Percentiles rank a stretch among this genome's conserved stretches.
Conservation (phyloP, 31 red algal genomes). For the Odonthalia washingtoniensis region DNA sequence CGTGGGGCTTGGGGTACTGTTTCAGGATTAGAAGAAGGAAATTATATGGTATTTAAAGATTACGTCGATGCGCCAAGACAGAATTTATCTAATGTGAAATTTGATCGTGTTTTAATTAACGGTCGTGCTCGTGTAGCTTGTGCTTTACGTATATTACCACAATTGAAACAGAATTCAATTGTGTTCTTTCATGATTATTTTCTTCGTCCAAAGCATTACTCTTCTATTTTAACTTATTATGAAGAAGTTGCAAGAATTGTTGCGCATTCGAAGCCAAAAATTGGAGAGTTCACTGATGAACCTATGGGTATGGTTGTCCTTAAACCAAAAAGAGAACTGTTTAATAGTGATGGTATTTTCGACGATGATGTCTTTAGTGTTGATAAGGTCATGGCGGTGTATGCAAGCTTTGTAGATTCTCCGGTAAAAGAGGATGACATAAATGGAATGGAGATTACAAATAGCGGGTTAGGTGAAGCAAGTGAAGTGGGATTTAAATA, state of each 20-base stretch:
- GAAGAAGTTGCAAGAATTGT: constrained; percentile 67
- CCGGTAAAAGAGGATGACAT: constrained; percentile 21
- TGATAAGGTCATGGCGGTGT: constrained; percentile 43
- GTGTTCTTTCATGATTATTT: constrained; percentile 81
- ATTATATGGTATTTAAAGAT: constrained; percentile 61
- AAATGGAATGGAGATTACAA: constrained; percentile 30
- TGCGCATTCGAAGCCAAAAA: constrained; percentile 33
- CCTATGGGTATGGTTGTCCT: constrained; percentile 66
- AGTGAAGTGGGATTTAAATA: constrained; percentile 50
- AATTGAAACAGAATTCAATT: constrained; percentile 42
- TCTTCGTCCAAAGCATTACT: constrained; percentile 61
- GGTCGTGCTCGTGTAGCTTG: constrained; percentile 78
- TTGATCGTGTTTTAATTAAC: constrained; percentile 72
- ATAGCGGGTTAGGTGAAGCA: constrained; percentile 27
- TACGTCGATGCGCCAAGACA: constrained; percentile 64
- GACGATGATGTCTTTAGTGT: constrained; percentile 26
- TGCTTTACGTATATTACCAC: constrained; percentile 69
- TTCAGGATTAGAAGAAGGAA: constrained; percentile 74
- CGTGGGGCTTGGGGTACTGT: constrained; percentile 47
- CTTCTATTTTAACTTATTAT: constrained; percentile 61
- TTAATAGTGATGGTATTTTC: neutral
- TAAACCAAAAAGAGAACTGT: constrained; percentile 25
- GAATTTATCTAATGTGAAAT: constrained; percentile 48
- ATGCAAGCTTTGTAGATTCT: constrained; percentile 12
- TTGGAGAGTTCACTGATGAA: constrained; percentile 50